These are phyloP conservation scores for Histomonas meleagridis DNA, from an alignment of 208 protist species.

Conservation along the genomic window DNA sequence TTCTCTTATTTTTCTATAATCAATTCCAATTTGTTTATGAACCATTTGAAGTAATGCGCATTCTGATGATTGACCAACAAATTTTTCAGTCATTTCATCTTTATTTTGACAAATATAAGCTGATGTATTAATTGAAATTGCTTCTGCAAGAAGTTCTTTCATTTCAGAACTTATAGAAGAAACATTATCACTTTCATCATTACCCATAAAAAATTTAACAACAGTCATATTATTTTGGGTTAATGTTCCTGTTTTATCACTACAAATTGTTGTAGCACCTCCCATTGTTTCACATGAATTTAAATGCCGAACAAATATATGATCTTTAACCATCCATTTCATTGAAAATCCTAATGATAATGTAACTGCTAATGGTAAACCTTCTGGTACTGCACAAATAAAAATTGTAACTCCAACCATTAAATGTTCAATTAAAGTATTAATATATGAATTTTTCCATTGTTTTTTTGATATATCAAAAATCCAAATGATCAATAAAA, in stretches of 20 bases:
- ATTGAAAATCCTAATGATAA: slow-evolving; percentile 69
- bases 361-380: slow-evolving; percentile 84
- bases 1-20: background rate
- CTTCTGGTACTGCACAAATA: slow-evolving; percentile 85
- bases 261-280: slow-evolving; percentile 82
- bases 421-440: slow-evolving; percentile 43
- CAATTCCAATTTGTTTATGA: background rate
- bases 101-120: background rate
- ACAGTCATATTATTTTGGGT: slow-evolving; percentile 45
- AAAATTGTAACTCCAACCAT: slow-evolving; percentile 67
- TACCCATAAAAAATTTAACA: slow-evolving; percentile 36
- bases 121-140: background rate
- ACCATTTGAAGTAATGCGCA: background rate
- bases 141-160: background rate
- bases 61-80: background rate
- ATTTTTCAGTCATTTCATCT: background rate
- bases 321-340: slow-evolving; percentile 34
- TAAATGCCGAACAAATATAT: slow-evolving; percentile 11
- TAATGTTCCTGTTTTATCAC: slow-evolving; percentile 81
- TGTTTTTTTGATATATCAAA: background rate
- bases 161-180: background rate
- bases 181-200: background rate
- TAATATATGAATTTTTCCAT: background rate
- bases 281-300: slow-evolving; percentile 62
- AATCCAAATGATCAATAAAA: background rate